Evolutionary conservation across 495 filamentous ascomycete genomes (phyloP).

Genomic region (Aspergillus bertholletiae): DNA sequence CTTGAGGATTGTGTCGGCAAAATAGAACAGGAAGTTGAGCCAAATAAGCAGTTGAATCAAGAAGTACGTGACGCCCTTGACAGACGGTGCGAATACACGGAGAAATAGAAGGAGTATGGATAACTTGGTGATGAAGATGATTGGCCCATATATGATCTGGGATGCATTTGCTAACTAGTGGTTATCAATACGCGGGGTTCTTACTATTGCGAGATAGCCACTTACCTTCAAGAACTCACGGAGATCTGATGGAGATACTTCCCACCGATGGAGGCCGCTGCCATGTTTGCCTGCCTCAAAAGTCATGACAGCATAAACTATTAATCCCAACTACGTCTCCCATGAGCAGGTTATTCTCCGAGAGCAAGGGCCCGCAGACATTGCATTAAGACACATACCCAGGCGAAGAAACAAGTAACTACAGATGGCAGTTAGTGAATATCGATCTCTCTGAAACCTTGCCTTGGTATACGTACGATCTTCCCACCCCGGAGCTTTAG

Average conservation of each 20-base stretch:
- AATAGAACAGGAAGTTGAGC: conserved; percentile 30
- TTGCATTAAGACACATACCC: conserved; percentile 10
- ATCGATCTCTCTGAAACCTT: no score
- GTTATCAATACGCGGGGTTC: not conserved
- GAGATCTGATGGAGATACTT: conserved; percentile 7
- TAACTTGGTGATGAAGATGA: conserved; percentile 35
- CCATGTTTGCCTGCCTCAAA: conserved; percentile 20
- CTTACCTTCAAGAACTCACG: conserved; percentile 13
- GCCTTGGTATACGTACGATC: conserved; percentile 27
- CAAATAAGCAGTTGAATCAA: conserved; percentile 28
- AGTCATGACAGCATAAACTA: conserved; percentile 18
- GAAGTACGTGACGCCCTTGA: conserved; percentile 24
- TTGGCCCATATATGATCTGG: conserved; percentile 32
- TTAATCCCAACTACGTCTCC: conserved; percentile 14
- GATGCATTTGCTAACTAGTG: conserved; percentile 31
- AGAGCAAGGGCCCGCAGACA: not conserved
- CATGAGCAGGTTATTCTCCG: not conserved
- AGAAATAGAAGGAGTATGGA: conserved; percentile 38
- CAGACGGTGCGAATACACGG: conserved; percentile 32
- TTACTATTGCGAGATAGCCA: not conserved
- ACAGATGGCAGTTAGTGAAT: not conserved
- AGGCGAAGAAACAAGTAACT: conserved; percentile 20
- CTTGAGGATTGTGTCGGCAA: conserved; percentile 29
- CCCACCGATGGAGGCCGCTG: conserved; percentile 12
- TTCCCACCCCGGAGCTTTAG: conserved; percentile 24